These are phyloP conservation scores for Eudorina sp. DNA, from an alignment of 139 green algal species.

Conservation along the genomic window DNA sequence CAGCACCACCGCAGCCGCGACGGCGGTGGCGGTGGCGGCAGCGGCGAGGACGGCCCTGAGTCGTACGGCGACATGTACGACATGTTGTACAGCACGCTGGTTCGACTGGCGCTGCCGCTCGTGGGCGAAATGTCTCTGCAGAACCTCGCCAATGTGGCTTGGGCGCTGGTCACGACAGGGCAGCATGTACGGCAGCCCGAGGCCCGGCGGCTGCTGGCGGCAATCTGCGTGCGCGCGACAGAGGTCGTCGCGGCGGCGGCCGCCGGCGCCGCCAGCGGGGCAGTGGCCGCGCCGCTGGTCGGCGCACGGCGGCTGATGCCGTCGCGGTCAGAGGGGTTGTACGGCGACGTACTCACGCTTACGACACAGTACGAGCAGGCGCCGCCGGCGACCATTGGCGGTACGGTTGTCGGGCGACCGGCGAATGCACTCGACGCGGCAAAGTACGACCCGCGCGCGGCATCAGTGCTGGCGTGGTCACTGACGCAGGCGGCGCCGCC, in stretches of 20 bases:
- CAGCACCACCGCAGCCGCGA: neutral
- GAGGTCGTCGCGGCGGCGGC: neutral
- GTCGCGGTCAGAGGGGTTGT: neutral
- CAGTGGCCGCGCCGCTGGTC: neutral
- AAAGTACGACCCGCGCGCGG: constrained; percentile 1
- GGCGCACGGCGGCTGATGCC: neutral
- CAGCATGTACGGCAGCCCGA: constrained; percentile 1
- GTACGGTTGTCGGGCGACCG: neutral
- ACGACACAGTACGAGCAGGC: neutral
- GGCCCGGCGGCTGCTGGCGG: neutral
- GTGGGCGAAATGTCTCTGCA: neutral
- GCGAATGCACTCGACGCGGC: neutral
- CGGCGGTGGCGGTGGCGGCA: neutral
- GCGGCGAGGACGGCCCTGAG: neutral
- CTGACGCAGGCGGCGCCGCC: neutral
- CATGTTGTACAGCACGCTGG: constrained; percentile 4
- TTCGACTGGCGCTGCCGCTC: neutral
- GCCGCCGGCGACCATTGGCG: too few relatives aligned
- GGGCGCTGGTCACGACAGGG: neutral
- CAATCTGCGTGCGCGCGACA: constrained; percentile 1
- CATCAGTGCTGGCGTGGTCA: constrained; percentile 14
- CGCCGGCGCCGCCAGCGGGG: neutral
- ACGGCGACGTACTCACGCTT: neutral
- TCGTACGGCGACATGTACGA: constrained; percentile 11
- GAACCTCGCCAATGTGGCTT: constrained; percentile 1